A percentile compares a stretch with the other conserved stretches of the same genome.
Conservation (phyloP, 768 basidiomycete species). For the Piloderma croceum region DNA sequence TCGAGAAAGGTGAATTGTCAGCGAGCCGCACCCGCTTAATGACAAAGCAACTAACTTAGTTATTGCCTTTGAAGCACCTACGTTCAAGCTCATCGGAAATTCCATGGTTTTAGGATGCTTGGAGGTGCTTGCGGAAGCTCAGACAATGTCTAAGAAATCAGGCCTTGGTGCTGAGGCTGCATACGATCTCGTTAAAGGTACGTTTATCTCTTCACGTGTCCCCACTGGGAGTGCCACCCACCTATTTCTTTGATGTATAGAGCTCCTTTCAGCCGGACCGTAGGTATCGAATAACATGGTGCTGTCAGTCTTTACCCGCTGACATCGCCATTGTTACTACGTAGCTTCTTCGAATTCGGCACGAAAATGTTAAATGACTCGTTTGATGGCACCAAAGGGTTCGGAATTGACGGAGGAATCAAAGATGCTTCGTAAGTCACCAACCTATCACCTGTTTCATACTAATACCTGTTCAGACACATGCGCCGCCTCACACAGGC, state of each 20-base stretch:
- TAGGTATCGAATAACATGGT: constrained; percentile 27
- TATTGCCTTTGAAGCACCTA: constrained; percentile 56
- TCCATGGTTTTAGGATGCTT: constrained; percentile 70
- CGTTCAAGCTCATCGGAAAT: constrained; percentile 77
- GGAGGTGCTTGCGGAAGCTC: constrained; percentile 77
- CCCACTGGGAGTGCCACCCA: too few species aligned
- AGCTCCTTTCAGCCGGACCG: constrained; percentile 61
- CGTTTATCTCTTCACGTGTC: too few species aligned
- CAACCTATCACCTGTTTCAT: not conserved
- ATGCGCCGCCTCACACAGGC: constrained; percentile 66
- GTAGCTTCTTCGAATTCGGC: constrained; percentile 51
- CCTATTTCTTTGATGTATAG: too few species aligned
- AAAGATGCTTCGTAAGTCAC: constrained; percentile 65
- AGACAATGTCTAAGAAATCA: constrained; percentile 79
- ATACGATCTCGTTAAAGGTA: constrained; percentile 45
- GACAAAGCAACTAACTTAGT: too few species aligned
- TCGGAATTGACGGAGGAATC: constrained; percentile 81
- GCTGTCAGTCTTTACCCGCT: too few species aligned
- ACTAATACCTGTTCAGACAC: constrained; percentile 37
- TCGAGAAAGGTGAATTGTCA: constrained; percentile 67
- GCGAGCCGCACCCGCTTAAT: too few species aligned
- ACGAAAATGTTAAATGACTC: constrained; percentile 66
- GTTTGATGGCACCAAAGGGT: constrained; percentile 72
- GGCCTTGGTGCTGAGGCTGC: constrained; percentile 67
- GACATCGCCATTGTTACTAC: too few species aligned